Evolutionary conservation across 352 stramenopile genomes (phyloP), one percentile per base, ranked within the genome.

Genomic region (Lagenidium giganteum): DNA sequence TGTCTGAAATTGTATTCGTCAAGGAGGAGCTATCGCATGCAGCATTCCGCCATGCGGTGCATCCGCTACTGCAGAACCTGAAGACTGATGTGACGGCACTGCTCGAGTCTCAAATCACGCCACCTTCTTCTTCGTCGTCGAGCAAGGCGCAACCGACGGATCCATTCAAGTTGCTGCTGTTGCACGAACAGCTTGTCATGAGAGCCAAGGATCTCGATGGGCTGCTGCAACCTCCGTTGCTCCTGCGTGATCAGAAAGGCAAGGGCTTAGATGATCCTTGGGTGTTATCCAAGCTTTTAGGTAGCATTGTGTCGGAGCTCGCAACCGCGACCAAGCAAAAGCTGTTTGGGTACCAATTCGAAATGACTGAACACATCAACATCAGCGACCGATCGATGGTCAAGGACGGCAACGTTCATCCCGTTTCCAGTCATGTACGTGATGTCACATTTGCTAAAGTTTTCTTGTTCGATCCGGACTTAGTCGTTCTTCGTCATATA

Each of bases 331-430:
- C 80, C 3, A 88, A 86, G 37, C 65, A 83, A 20, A 73, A 67
- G 26, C 53, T 92, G 4, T 79, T 83, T 21, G 60, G 54, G 4
- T 85, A 75, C 40, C 76, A 92, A 35, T 39, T 80, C 12, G 72
- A 80, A n/a, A 51, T 87, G 18, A 63, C 67, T 3, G 74, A 85
- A 13, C 41, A 67, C 23, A 57, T 74, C 16, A 36, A 30, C 8
- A 57, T 60, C 31, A 56, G 38, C 21, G 73, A 88, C 37, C 69
- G 69, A 7, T 64, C 61, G 17, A 33, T 84, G n/a, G 57, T 74
- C 8, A 83, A 70, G 52, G 74, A 92, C 25, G 80, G 74, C 8
- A 93, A 93, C 24, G 72, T 93, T 13, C 80, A 93, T 29, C 64
- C 80, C 0, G 70, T 79, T 16, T 86, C 80, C 9, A 89, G 76